Evolutionary conservation across 1,284 basidiomycete species (phyloP).

Genomic region (Volvariella surrecta): DNA sequence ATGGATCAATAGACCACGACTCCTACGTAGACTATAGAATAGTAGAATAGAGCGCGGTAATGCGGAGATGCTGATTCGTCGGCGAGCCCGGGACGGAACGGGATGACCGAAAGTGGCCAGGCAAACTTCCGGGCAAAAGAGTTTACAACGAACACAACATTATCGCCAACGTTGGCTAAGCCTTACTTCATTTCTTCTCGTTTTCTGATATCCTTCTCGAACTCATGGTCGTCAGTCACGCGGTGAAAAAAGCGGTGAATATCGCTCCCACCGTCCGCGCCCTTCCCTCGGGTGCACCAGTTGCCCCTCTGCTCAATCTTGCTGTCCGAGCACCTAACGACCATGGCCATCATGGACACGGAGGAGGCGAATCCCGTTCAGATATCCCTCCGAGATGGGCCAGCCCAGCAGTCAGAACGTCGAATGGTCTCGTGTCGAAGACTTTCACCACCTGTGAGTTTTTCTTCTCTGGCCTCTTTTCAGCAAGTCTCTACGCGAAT

Average conservation of each 20-base stretch:
- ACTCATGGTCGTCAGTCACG: conserved; percentile 58
- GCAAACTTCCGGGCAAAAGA: conserved; percentile 20
- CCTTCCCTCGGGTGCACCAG: conserved; percentile 67
- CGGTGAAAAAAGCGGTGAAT: conserved; percentile 74
- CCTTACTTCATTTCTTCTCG: not conserved
- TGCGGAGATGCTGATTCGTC: not conserved
- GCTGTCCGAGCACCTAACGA: conserved; percentile 53
- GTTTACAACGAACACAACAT: conserved; percentile 9
- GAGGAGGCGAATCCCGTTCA: conserved; percentile 43
- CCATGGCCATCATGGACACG: conserved; percentile 52
- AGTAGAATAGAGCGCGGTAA: too few relatives aligned
- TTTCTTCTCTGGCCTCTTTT: not conserved
- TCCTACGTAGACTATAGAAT: too few relatives aligned
- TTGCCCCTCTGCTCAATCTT: conserved; percentile 63
- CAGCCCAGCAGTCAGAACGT: conserved; percentile 41
- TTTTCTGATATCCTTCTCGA: conserved; percentile 12
- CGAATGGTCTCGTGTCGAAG: conserved; percentile 56
- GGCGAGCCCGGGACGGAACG: conserved; percentile 27
- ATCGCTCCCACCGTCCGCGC: conserved; percentile 76
- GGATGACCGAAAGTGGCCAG: conserved; percentile 16
- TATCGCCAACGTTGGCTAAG: not conserved
- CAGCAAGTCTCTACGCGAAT: conserved; percentile 19
- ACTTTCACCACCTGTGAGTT: conserved; percentile 58
- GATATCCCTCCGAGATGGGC: conserved; percentile 65
- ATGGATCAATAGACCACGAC: too few relatives aligned